These are phyloP conservation scores for Chytriomyces confervae DNA, from an alignment of 192 early-diverging fungal species.

Conservation along the genomic window DNA sequence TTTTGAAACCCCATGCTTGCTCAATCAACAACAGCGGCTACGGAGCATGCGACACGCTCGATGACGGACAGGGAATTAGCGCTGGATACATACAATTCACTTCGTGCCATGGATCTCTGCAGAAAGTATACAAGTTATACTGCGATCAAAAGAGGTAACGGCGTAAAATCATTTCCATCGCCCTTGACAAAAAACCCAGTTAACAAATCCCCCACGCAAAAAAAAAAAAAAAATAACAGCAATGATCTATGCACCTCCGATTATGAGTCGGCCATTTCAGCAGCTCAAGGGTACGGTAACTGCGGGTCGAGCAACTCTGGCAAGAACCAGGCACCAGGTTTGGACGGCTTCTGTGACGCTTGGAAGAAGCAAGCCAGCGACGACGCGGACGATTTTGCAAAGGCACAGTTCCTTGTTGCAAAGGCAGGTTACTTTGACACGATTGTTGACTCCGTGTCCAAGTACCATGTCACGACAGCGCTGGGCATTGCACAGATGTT, in stretches of 20 bases:
- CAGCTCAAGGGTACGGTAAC: too few relatives aligned
- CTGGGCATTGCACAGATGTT: constrained; percentile 24
- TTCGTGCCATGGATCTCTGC: constrained; percentile 8
- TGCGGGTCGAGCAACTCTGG: not conserved
- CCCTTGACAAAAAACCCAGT: too few relatives aligned
- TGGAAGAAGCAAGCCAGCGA: constrained; percentile 19
- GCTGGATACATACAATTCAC: constrained; percentile 41
- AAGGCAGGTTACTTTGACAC: constrained; percentile 13
- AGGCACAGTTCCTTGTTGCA: constrained; percentile 10
- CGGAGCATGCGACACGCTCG: constrained; percentile 13
- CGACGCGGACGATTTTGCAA: not conserved
- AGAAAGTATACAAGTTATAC: not conserved
- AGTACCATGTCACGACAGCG: constrained; percentile 19
- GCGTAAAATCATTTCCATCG: too few relatives aligned
- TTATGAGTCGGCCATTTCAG: too few relatives aligned
- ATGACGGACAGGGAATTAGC: constrained; percentile 30
- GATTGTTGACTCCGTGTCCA: not conserved
- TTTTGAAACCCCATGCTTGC: not conserved
- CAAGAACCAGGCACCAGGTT: not conserved
- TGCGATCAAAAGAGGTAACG: too few relatives aligned
- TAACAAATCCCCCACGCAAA: too few relatives aligned
- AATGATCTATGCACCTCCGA: too few relatives aligned
- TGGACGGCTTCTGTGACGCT: constrained; percentile 21
- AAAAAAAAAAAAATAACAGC: too few relatives aligned
- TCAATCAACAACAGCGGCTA: not conserved